phyloP scores from a whole-genome alignment of 108 stramenopile species.

The Bacterosira constricta region DNA sequence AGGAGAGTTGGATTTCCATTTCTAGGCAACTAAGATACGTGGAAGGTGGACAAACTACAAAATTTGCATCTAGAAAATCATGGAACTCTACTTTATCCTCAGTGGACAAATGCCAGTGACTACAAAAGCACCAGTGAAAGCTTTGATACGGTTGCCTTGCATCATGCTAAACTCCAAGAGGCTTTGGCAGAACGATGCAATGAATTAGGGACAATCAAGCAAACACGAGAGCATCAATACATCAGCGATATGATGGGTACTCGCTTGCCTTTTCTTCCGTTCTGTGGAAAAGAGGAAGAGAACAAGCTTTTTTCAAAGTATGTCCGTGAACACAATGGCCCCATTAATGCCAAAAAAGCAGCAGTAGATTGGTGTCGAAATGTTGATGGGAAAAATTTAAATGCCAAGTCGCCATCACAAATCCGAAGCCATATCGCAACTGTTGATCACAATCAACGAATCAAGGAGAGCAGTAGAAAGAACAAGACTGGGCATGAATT shows the following conservation, averaged over 20 bases:
- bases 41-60: slow-evolving; percentile 33
- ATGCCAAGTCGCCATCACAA: slow-evolving; percentile 24
- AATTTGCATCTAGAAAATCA: slow-evolving; percentile 22
- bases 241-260: slow-evolving; percentile 5
- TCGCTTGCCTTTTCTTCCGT: slow-evolving; percentile 15
- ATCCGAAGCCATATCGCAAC: slow-evolving; percentile 5
- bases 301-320: not conserved
- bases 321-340: not conserved
- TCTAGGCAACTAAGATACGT: slow-evolving; percentile 32
- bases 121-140: slow-evolving; percentile 26
- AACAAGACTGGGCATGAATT: no score
- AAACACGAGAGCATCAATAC: slow-evolving; percentile 26
- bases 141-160: slow-evolving; percentile 25
- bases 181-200: not conserved
- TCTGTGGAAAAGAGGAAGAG: slow-evolving; percentile 5
- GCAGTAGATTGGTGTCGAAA: slow-evolving; percentile 25
- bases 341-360: slow-evolving; percentile 10
- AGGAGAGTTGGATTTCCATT: slow-evolving; percentile 19
- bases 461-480: no score
- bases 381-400: slow-evolving; percentile 23
- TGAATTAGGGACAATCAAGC: slow-evolving; percentile 1
- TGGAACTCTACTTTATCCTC: slow-evolving; percentile 23
- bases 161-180: not conserved
- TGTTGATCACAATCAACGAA: slow-evolving; percentile 17
- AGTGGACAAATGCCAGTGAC: slow-evolving; percentile 42